phyloP scores from a whole-genome alignment of 2,329 filamentous ascomycete genomes.

The Lomentospora prolificans region DNA sequence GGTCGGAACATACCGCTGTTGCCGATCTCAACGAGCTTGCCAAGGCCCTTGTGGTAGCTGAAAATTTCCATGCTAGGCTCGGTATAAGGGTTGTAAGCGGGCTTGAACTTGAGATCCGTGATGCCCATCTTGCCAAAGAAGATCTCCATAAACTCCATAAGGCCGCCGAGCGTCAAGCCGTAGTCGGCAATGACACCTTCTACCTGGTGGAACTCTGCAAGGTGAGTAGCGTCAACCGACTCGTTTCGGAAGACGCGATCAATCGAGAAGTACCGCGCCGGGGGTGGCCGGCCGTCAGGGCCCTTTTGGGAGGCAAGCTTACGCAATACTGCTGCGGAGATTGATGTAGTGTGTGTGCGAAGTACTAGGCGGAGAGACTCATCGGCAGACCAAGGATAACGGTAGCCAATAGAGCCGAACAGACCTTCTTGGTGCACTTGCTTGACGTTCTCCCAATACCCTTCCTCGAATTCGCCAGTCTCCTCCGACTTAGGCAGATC shows the following conservation, averaged over 20 bases:
- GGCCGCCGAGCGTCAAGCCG: conserved; percentile 77
- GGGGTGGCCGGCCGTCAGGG: conserved; percentile 53
- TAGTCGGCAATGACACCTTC: conserved; percentile 98
- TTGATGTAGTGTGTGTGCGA: conserved; percentile 90
- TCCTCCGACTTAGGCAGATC: conserved; percentile 54
- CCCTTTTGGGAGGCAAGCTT: conserved; percentile 76
- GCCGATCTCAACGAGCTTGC: conserved; percentile 92
- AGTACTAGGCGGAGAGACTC: conserved; percentile 83
- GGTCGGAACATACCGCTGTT: conserved; percentile 98
- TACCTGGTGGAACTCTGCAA: conserved; percentile 97
- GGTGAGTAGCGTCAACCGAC: conserved; percentile 89
- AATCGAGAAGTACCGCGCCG: conserved; percentile 95
- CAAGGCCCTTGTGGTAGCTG: conserved; percentile 79
- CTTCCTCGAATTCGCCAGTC: conserved; percentile 58
- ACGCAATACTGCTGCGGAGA: conserved; percentile 84
- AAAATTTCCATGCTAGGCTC: conserved; percentile 99
- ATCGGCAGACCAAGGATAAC: conserved; percentile 84
- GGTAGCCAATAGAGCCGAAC: conserved; percentile 91
- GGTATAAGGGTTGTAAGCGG: conserved; percentile 90
- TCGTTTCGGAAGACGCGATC: conserved; percentile 98
- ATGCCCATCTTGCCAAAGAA: conserved; percentile 98
- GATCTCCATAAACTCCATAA: conserved; percentile 87
- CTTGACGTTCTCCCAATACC: conserved; percentile 82
- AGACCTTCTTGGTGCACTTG: conserved; percentile 85
- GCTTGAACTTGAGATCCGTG: conserved; percentile 78